Evolutionary conservation across 768 basidiomycete species (phyloP), one percentile per base, ranked within the genome.

Genomic region (Boletus vermiculosoides): DNA sequence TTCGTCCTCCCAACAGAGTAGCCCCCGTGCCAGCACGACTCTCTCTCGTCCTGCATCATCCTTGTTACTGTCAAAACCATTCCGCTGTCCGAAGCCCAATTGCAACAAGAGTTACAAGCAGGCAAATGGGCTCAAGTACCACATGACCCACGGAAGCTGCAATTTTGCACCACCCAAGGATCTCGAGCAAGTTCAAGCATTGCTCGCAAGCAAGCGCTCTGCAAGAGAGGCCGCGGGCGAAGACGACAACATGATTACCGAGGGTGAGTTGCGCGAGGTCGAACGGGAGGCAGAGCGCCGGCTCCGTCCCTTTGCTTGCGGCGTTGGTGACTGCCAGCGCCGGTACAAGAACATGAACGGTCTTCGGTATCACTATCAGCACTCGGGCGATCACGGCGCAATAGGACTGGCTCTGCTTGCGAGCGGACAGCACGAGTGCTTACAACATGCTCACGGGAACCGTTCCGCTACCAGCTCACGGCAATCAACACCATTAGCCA

Each of bases 261-360:
- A 88, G 65, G 77, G 78, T 15, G 88, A 89, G 66, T 69, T 89
- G 52, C 73, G 85, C 12, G 87, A 88, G 63, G 84, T 90, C 8
- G 87, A 93, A 69, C 80, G 84, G 49, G 93, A 96, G 73, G 93
- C 92, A 0, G 93, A 95, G 75, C 80, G 86, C 55, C 76, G 89
- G 12, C 74, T 91, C 51, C 76, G 91, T 39, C 94, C 94, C 4
- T 98, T 90, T 68, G 90, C 91, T 0, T 98, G 94, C 63, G 88
- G 91, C 7, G 89, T 95, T 6, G 90, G 90, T 20, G 89, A 91
- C 62, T 92, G 90, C 65, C 80, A 83, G 70, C 82, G 95, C 67
- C 74, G 95, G 67, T 98, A 98, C 77, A 94, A 98, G 82, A 98
- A 99, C 70, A 96, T 98, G 94, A 98, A 98, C 72, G 96, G 96